These are phyloP conservation scores for Colletotrichum zoysiae DNA, from an alignment of 2,329 filamentous ascomycete species.

Conservation along the genomic window DNA sequence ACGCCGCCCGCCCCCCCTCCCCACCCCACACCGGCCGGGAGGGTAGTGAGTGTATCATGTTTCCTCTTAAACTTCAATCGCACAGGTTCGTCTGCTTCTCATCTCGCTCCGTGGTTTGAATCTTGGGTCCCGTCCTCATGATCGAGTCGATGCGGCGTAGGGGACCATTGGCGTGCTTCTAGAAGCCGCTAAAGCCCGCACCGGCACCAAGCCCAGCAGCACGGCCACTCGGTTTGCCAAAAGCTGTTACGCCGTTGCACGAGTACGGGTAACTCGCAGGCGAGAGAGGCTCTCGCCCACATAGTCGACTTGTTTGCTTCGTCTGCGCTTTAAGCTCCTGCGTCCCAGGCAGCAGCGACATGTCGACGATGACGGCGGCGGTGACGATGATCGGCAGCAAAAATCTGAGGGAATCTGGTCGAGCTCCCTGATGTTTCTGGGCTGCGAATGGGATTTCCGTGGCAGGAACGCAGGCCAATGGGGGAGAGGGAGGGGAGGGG, in stretches of 20 bases:
- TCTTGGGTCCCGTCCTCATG: constrained; percentile 6
- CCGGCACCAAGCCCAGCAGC: neutral
- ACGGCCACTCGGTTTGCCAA: constrained; percentile 5
- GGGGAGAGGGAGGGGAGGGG: neutral
- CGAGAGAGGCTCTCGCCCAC: neutral
- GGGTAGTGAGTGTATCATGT: constrained; percentile 1
- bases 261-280: neutral
- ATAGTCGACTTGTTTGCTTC: neutral
- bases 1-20: neutral
- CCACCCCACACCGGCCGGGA: constrained; percentile 3
- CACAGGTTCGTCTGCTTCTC: constrained; percentile 36
- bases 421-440: neutral
- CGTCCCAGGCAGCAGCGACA: neutral
- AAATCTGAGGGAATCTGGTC: neutral
- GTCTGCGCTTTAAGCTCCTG: neutral
- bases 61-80: constrained; percentile 15
- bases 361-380: too few species aligned
- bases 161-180: neutral
- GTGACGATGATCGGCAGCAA: neutral
- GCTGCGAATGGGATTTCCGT: neutral
- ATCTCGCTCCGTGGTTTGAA: constrained; percentile 13
- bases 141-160: constrained; percentile 1
- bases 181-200: neutral
- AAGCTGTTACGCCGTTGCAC: neutral
- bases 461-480: neutral